Percentiles rank a stretch among this genome's conserved stretches.
These are phyloP conservation scores for Oryza glumipatula DNA, from an alignment of 176 grass and related monocot species.

Conservation along the genomic window DNA sequence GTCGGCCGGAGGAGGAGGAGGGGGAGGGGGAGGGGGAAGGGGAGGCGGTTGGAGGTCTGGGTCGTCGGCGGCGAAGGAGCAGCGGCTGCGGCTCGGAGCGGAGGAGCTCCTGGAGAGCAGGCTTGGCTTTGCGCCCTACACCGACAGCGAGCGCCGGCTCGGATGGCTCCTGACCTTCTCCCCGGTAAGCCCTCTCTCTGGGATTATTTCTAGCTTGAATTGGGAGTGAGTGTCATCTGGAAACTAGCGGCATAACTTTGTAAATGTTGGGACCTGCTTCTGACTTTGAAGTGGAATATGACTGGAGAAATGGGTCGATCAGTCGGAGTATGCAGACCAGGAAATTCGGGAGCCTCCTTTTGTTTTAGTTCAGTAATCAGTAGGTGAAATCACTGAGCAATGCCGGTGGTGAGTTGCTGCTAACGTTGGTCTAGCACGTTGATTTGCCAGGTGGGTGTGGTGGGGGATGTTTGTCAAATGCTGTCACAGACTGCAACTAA, in stretches of 20 bases:
- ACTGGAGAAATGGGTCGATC: constrained; percentile 9
- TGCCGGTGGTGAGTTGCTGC: background rate
- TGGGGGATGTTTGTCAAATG: constrained; percentile 1
- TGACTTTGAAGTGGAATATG: constrained; percentile 5
- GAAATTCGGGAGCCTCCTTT: background rate
- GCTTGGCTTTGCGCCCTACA: constrained; percentile 79
- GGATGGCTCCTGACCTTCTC: constrained; percentile 94
- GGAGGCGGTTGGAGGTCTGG: constrained; percentile 43
- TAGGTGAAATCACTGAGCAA: background rate
- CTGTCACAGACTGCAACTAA: background rate
- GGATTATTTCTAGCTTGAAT: constrained; percentile 12
- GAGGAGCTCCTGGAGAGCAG: constrained; percentile 92
- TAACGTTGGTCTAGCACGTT: background rate
- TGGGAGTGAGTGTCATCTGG: background rate
- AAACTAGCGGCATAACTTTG: constrained; percentile 15
- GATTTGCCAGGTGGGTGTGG: background rate
- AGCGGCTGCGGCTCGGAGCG: constrained; percentile 69
- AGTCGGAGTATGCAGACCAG: constrained; percentile 27
- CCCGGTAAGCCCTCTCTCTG: constrained; percentile 47
- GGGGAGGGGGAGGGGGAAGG: constrained; percentile 21
- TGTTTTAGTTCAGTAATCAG: background rate
- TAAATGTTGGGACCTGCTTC: background rate
- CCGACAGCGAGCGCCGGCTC: constrained; percentile 68
- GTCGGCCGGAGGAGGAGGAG: constrained; percentile 24
- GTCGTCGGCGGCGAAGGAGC: constrained; percentile 51